A percentile compares a stretch with the other conserved stretches of the same genome.
These are phyloP conservation scores for Discostella stelligeroides DNA, from an alignment of 108 stramenopile species.

Conservation along the genomic window DNA sequence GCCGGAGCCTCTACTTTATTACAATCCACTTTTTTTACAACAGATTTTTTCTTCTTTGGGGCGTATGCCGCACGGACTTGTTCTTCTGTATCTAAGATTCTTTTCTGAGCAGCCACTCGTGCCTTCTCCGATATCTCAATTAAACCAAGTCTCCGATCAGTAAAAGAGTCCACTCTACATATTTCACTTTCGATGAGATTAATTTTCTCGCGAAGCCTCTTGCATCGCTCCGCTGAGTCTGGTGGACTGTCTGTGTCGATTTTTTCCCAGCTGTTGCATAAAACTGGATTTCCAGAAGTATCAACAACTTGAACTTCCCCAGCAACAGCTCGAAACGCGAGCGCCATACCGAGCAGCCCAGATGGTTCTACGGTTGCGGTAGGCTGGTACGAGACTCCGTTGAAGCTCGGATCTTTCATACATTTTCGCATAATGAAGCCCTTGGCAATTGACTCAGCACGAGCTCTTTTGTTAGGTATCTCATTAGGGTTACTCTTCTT, in stretches of 20 bases:
- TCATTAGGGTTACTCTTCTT: constrained; percentile 25
- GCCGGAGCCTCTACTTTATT: neutral
- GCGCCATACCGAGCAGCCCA: constrained; percentile 79
- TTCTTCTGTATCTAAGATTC: constrained; percentile 29
- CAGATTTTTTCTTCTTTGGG: constrained; percentile 14
- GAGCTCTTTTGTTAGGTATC: constrained; percentile 60
- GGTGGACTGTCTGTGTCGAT: constrained; percentile 63
- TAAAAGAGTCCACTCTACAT: constrained; percentile 30
- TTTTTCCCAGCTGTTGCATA: constrained; percentile 62
- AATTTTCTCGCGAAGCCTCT: constrained; percentile 44
- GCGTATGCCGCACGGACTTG: constrained; percentile 11
- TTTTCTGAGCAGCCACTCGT: constrained; percentile 10
- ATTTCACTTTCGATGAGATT: constrained; percentile 43
- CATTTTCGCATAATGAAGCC: constrained; percentile 69
- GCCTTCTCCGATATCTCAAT: constrained; percentile 23
- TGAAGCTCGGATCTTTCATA: constrained; percentile 53
- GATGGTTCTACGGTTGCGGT: constrained; percentile 70
- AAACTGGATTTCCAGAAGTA: constrained; percentile 50
- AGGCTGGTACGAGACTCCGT: constrained; percentile 59
- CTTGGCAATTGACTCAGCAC: constrained; percentile 75
- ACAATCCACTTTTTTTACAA: neutral
- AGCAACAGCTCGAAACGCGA: constrained; percentile 86
- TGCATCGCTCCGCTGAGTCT: constrained; percentile 61
- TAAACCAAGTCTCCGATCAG: constrained; percentile 22
- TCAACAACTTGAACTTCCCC: constrained; percentile 75